Evolutionary conservation across 177 flowering plant species (phyloP).

Genomic region (Vitis hybrid): DNA sequence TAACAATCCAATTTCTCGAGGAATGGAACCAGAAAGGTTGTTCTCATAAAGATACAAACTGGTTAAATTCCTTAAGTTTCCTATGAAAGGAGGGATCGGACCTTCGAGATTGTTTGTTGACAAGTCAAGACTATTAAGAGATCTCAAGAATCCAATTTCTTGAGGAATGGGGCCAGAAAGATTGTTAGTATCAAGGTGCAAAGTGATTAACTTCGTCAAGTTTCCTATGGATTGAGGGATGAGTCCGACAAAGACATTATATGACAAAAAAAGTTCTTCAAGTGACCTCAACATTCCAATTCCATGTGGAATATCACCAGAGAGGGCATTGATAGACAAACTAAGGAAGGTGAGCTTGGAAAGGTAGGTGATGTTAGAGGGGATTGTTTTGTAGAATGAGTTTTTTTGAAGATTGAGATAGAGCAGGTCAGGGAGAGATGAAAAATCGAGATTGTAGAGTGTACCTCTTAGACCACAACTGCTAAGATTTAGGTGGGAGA

Average conservation of each 20-base stretch:
- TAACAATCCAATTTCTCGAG: too few species aligned
- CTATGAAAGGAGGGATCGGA: too few species aligned
- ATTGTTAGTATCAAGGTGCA: slow-evolving; percentile 10
- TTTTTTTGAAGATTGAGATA: slow-evolving; percentile 12
- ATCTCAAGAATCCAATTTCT: slow-evolving; percentile 15
- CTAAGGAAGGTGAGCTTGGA: slow-evolving; percentile 5
- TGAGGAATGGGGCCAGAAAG: slow-evolving; percentile 20
- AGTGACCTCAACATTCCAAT: slow-evolving; percentile 2
- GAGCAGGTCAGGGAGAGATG: slow-evolving; percentile 4
- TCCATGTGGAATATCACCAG: background rate
- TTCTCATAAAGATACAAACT: too few species aligned
- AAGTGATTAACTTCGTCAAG: slow-evolving; percentile 11
- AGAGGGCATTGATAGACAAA: slow-evolving; percentile 6
- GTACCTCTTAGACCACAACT: slow-evolving; percentile 15
- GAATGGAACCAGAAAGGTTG: too few species aligned
- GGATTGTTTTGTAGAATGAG: slow-evolving; percentile 4
- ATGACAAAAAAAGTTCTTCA: slow-evolving; percentile 5
- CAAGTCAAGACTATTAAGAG: slow-evolving; percentile 15
- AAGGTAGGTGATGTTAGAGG: slow-evolving; percentile 2
- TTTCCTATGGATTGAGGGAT: slow-evolving; percentile 19
- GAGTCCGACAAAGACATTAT: slow-evolving; percentile 13
- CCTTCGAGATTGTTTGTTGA: too few species aligned
- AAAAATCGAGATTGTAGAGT: slow-evolving; percentile 8
- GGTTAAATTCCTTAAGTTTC: too few species aligned
- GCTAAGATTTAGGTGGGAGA: slow-evolving; percentile 1